Conservation (phyloP, 2,329 filamentous ascomycete genomes). For the Colletotrichum magnum region DNA sequence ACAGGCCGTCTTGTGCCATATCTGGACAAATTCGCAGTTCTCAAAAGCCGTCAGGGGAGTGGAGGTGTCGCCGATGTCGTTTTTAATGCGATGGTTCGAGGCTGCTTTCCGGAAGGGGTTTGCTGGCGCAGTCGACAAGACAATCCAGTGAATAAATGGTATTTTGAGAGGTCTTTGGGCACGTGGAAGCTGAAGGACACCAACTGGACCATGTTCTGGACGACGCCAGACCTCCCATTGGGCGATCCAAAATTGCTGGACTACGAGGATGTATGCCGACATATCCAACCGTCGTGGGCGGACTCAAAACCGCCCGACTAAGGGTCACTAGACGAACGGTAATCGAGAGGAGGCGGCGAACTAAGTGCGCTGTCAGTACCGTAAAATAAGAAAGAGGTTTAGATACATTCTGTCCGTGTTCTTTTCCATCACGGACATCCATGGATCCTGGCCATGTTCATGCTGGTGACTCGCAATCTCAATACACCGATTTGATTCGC, state of each 20-base stretch:
- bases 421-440: no score
- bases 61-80: slow-evolving; percentile 96
- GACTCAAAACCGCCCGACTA: slow-evolving; percentile 61
- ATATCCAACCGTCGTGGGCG: slow-evolving; percentile 74
- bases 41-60: slow-evolving; percentile 88
- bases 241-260: slow-evolving; percentile 71
- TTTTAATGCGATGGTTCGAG: slow-evolving; percentile 94
- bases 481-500: no score
- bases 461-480: no score
- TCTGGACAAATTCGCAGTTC: slow-evolving; percentile 96
- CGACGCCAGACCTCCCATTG: slow-evolving; percentile 75
- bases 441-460: no score
- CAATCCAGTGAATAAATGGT: slow-evolving; percentile 99
- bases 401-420: no score
- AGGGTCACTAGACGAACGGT: neutral
- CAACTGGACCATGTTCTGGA: slow-evolving; percentile 99
- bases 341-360: no score
- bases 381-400: neutral
- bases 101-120: slow-evolving; percentile 89
- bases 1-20: slow-evolving; percentile 85
- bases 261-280: slow-evolving; percentile 82
- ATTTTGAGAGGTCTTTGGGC: slow-evolving; percentile 91
- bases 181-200: slow-evolving; percentile 85
- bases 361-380: no score
- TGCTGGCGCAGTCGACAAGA: slow-evolving; percentile 92